A percentile compares a stretch with the other conserved stretches of the same genome.
Conservation (phyloP, 1,284 basidiomycete species). For the Ceratobasidium sp. region DNA sequence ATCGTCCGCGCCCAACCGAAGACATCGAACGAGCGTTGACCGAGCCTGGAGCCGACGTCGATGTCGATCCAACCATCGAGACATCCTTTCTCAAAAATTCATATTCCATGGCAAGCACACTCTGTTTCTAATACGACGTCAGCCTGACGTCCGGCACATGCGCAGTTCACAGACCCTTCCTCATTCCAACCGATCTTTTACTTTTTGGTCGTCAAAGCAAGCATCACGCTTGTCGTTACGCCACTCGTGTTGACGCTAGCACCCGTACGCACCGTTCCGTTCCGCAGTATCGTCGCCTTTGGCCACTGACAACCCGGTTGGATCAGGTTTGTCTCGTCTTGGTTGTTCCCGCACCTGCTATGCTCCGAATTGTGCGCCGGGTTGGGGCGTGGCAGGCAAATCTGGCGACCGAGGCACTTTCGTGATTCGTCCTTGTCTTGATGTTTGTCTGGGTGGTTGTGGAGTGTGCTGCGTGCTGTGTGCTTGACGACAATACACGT, state of each 20-base stretch:
- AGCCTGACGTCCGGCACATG: neutral
- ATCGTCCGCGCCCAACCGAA: slow-evolving; percentile 65
- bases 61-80: slow-evolving; percentile 63
- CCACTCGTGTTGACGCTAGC: slow-evolving; percentile 67
- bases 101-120: slow-evolving; percentile 75
- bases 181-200: slow-evolving; percentile 86
- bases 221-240: slow-evolving; percentile 76
- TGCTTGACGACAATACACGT: slow-evolving; percentile 37
- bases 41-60: slow-evolving; percentile 61
- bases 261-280: slow-evolving; percentile 57
- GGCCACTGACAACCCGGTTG: neutral
- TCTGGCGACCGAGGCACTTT: slow-evolving; percentile 80
- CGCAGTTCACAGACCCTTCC: slow-evolving; percentile 78
- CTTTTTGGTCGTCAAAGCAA: slow-evolving; percentile 84
- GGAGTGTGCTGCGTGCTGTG: neutral
- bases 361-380: slow-evolving; percentile 70
- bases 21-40: slow-evolving; percentile 39
- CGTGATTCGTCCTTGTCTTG: slow-evolving; percentile 50
- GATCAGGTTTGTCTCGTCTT: slow-evolving; percentile 61
- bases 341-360: slow-evolving; percentile 73
- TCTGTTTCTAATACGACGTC: neutral
- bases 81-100: slow-evolving; percentile 80
- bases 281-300: slow-evolving; percentile 11
- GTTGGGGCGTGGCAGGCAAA: slow-evolving; percentile 84
- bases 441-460: neutral